Evolutionary conservation across 2,329 filamentous ascomycete genomes (phyloP), one percentile per base, ranked within the genome.

Genomic region (Hymenoscyphus albidus): DNA sequence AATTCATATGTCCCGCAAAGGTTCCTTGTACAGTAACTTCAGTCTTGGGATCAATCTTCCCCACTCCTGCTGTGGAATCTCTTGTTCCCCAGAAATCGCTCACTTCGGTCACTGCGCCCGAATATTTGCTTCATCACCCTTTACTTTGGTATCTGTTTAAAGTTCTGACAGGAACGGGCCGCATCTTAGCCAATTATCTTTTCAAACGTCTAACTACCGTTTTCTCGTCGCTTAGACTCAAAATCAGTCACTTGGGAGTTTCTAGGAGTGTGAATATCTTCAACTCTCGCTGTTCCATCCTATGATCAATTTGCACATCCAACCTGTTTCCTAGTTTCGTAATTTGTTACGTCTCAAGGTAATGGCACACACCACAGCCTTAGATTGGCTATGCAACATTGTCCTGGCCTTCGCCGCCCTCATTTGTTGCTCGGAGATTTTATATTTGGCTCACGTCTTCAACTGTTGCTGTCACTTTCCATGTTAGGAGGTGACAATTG

Each of bases 71-170:
- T 5, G 86, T 91, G 2, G 88, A 91, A 74, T 82, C 82, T 68
- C 87, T 82, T 59, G 88, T 88, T 54, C 85, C 89, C 27, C 83
- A 89, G 58, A 83, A 82, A 74, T 88, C 87, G 4, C 79, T 92
- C 1, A 82, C 90, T 67, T 71, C 83, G 7, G 89, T 88, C 54
- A 87, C 83, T 3, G 22, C 48, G 68, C 87, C n/a, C 90, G 88
- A 87, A 77, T 91, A 65, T 91, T 90, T 69, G 67, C 54, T 69
- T 67, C 63, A 59, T 68, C 57, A 44, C 65, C 0, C 67, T 67
- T 44, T 65, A 62, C 18, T 61, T 56, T 63, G 61, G 48, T 18
- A 13, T 27, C 22, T 54, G 13, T 22, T 54, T 35, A 35, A 54
- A 54, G 22, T 54, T 27, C 48, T 54, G 48, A 54, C 48, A 54